Evolutionary conservation across 2,329 filamentous ascomycete species (phyloP).

Genomic region (Aspergillus alliaceus): DNA sequence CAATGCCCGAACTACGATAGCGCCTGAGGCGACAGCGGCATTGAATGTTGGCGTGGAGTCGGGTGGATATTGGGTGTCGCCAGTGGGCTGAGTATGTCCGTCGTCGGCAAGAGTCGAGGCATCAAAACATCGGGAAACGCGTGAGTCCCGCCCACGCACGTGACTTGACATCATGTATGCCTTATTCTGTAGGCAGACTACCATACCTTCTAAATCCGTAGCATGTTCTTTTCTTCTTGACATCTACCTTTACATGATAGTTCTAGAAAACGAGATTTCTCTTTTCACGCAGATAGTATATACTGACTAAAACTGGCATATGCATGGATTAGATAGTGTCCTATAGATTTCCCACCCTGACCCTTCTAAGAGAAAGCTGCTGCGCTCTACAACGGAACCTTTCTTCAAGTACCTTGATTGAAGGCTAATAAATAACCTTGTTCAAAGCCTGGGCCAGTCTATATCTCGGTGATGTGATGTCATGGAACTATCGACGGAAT

Average conservation of each 20-base stretch:
- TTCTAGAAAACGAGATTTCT: no score
- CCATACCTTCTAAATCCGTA: no score
- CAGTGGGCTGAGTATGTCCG: constrained; percentile 12
- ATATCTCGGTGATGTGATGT: background rate
- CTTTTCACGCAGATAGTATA: no score
- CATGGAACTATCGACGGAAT: background rate
- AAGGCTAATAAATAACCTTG: background rate
- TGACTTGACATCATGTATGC: constrained; percentile 14
- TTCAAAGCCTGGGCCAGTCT: background rate
- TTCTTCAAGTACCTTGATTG: background rate
- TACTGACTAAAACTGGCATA: background rate
- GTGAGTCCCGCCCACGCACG: constrained; percentile 17
- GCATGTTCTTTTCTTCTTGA: no score
- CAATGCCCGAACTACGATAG: constrained; percentile 2
- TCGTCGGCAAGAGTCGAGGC: constrained; percentile 13
- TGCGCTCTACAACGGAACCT: background rate
- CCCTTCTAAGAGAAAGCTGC: background rate
- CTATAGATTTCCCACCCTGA: background rate
- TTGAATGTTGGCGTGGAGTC: constrained; percentile 10
- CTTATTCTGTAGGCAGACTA: constrained; percentile 7
- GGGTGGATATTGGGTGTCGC: constrained; percentile 7
- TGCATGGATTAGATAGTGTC: background rate
- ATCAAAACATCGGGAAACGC: constrained; percentile 22
- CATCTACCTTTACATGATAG: no score
- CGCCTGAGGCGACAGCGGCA: constrained; percentile 8